A percentile compares a stretch with the other conserved stretches of the same genome.
Conservation (phyloP, 23 red algal species). For the Cyanidioschyzon merolae region DNA sequence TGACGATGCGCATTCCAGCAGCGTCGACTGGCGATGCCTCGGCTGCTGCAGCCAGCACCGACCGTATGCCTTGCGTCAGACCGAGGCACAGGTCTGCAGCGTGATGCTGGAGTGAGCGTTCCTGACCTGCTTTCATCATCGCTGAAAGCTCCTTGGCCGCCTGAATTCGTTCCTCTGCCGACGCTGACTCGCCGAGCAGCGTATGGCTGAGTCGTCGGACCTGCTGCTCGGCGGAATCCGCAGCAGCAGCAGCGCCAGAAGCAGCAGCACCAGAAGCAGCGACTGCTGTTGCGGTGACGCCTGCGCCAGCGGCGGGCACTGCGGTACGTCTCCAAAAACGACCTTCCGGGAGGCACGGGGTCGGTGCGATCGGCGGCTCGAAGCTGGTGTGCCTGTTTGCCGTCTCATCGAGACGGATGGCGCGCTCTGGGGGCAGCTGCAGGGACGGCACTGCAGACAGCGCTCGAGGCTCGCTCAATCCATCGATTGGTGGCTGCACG, state of each 20-base stretch:
- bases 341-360: background rate
- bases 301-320: too few relatives aligned
- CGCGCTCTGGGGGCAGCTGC: background rate
- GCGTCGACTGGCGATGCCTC: background rate
- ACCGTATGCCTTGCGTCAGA: background rate
- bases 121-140: background rate
- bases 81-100: slow-evolving; percentile 6
- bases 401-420: background rate
- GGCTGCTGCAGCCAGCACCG: background rate
- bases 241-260: background rate
- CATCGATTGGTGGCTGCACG: background rate
- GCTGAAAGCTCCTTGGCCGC: slow-evolving; percentile 1
- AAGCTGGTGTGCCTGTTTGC: background rate
- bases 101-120: background rate
- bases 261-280: too few relatives aligned
- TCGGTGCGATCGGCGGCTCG: background rate
- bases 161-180: background rate
- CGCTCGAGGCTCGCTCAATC: background rate
- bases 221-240: background rate
- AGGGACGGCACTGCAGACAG: background rate
- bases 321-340: background rate
- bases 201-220: background rate
- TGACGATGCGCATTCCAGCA: slow-evolving; percentile 3
- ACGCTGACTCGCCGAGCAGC: background rate
- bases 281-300: too few relatives aligned